Evolutionary conservation across 2,329 filamentous ascomycete genomes (phyloP).

Genomic region (Exophiala dermatitidis): DNA sequence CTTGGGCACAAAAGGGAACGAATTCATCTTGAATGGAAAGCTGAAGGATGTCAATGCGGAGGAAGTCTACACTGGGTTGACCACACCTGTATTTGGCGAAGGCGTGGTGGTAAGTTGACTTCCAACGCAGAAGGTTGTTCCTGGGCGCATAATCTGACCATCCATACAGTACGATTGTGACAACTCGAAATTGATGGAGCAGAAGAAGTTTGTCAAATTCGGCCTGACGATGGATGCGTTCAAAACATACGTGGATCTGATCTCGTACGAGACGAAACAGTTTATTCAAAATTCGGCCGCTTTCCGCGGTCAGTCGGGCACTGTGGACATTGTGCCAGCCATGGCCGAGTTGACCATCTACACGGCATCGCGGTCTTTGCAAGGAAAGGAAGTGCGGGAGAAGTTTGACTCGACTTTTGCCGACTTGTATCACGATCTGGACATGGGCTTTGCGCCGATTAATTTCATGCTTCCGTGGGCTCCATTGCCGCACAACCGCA

Average conservation of each 20-base stretch:
- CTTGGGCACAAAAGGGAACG: conserved; percentile 73
- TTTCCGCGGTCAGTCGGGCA: conserved; percentile 54
- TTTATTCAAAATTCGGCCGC: conserved; percentile 48
- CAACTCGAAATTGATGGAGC: conserved; percentile 88
- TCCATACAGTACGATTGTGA: conserved; percentile 67
- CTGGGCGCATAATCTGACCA: neutral
- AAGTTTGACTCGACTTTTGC: conserved; percentile 67
- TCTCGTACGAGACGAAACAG: conserved; percentile 62
- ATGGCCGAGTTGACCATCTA: conserved; percentile 75
- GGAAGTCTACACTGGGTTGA: conserved; percentile 76
- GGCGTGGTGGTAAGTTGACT: conserved; percentile 38
- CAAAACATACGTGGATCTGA: conserved; percentile 68
- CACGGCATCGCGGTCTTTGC: conserved; percentile 68
- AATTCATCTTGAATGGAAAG: conserved; percentile 90
- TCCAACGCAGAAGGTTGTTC: neutral
- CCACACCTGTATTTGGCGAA: conserved; percentile 65
- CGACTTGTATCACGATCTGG: conserved; percentile 69
- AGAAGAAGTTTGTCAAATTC: conserved; percentile 74
- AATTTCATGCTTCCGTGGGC: conserved; percentile 79
- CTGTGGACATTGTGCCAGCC: conserved; percentile 55
- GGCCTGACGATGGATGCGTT: conserved; percentile 55
- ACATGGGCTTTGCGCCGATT: conserved; percentile 69
- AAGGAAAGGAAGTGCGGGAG: conserved; percentile 67
- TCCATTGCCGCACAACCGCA: conserved; percentile 67
- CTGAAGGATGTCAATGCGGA: conserved; percentile 84